Base-by-base conservation (phyloP, 176 grass and related monocot genomes). In the Raddia guianensis region DNA sequence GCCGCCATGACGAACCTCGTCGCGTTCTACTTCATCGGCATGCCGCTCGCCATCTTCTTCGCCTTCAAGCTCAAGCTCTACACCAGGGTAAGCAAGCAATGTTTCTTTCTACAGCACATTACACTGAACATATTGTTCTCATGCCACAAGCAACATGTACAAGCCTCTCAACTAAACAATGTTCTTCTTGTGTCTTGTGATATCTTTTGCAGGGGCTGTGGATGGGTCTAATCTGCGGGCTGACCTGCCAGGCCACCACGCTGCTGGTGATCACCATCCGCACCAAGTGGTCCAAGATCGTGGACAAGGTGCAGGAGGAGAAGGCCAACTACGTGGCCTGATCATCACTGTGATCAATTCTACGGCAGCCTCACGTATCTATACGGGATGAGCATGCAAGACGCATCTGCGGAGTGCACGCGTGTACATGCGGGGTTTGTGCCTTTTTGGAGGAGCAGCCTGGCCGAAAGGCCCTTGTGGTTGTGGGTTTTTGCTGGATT, bases 11-110 rank as follows among this genome's bases (percentile, higher is more conserved):
- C 92, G 12, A 95, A 99, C 85, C 90, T 99, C 33, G 90, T 99
- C 44, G 93, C 96, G 4, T 99, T 99, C 80, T 99, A 99, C 76
- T 50, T 84, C 65, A 70, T 99, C 14, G 96, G 93, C 68, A 93
- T 95, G 96, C 89, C 90, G 69, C 67, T 91, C 20, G 86, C 88
- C 54, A 3, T 95, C 60, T 16, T 95, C 42, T 93, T 95, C 59
- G 91, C 81, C 9, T 99, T 95, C 82, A 93, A 93, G 78, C 59
- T 99, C 49, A 64, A 75, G 9, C 74, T 95, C 68, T 61, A 93
- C 64, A 47, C 67, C 53, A 82, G 58, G 86, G 93, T 90, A 61
- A 63, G 9, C 67, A 5, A 8, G 27, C 27, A 27, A 27, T 27
- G 27, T 27, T 27, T 27, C 27, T 27, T 27, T 27, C 27, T 27